Percentiles rank a stretch among this genome's conserved stretches.
Evolutionary conservation across 176 grass and related monocot genomes (phyloP).

Genomic region (Elymus sibiricus): DNA sequence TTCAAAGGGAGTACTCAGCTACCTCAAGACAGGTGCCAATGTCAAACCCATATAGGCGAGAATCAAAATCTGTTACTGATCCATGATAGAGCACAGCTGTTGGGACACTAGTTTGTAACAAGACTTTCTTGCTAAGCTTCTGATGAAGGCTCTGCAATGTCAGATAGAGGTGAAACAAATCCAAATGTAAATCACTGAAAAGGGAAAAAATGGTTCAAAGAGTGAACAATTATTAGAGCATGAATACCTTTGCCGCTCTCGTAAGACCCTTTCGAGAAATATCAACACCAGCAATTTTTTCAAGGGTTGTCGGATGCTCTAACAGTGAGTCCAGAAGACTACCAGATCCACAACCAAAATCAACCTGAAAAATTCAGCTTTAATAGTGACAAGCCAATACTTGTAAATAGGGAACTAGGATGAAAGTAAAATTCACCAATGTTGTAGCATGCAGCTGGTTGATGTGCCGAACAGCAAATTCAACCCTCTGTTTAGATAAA

Average conservation of each 20-base stretch:
- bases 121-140: conserved; percentile 60
- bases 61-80: conserved; percentile 79
- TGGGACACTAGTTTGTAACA: conserved; percentile 41
- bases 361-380: conserved; percentile 53
- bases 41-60: conserved; percentile 73
- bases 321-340: conserved; percentile 87
- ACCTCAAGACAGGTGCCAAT: conserved; percentile 94
- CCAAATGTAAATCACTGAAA: not conserved
- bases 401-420: conserved; percentile 29
- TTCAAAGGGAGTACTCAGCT: not conserved
- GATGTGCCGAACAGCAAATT: conserved; percentile 73
- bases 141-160: conserved; percentile 65
- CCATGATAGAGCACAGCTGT: conserved; percentile 68
- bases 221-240: not conserved
- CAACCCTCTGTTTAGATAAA: conserved; percentile 90
- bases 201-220: conserved; percentile 20
- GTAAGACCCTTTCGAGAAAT: conserved; percentile 77
- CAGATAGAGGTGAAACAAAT: conserved; percentile 14
- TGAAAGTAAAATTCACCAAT: conserved; percentile 39
- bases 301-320: conserved; percentile 74
- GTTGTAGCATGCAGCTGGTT: conserved; percentile 76
- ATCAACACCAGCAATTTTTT: conserved; percentile 89
- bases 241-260: conserved; percentile 71
- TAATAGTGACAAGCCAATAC: conserved; percentile 8
- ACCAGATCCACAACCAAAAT: conserved; percentile 97